Percentiles rank a stretch among this genome's conserved stretches.
These are phyloP conservation scores for Penicillium malachiteum DNA, from an alignment of 495 filamentous ascomycete genomes.

Conservation along the genomic window DNA sequence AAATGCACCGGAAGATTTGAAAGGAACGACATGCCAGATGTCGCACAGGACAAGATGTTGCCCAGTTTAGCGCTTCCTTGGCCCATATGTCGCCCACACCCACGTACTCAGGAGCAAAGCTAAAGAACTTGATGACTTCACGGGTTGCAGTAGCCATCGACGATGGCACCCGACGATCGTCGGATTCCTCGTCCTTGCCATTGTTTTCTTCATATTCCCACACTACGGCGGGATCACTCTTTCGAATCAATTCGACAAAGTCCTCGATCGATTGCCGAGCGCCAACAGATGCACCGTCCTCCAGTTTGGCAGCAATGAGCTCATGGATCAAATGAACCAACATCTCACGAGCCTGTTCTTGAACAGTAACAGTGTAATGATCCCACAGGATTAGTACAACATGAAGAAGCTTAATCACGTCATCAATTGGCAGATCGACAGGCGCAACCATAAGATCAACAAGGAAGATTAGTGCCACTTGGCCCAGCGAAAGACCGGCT, in stretches of 20 bases:
- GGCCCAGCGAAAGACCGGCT: constrained; percentile 84
- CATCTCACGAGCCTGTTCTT: constrained; percentile 97
- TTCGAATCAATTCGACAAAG: constrained; percentile 86
- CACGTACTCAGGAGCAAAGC: constrained; percentile 65
- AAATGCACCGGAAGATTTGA: constrained; percentile 92
- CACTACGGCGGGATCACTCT: constrained; percentile 77
- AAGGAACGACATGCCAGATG: constrained; percentile 96
- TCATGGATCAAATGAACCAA: constrained; percentile 97
- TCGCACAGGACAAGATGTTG: constrained; percentile 92
- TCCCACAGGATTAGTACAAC: constrained; percentile 95
- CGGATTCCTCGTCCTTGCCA: constrained; percentile 63
- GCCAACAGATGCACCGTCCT: constrained; percentile 63
- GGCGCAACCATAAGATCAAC: constrained; percentile 96
- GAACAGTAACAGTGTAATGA: constrained; percentile 90
- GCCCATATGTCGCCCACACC: constrained; percentile 87
- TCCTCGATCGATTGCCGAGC: constrained; percentile 78
- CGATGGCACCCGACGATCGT: constrained; percentile 75
- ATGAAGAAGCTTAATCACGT: constrained; percentile 82
- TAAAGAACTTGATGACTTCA: constrained; percentile 81
- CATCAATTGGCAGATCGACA: constrained; percentile 70
- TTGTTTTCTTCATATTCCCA: constrained; percentile 95
- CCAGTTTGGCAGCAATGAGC: constrained; percentile 85
- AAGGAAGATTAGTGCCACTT: constrained; percentile 87
- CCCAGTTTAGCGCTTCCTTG: constrained; percentile 86
- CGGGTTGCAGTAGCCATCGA: constrained; percentile 81